Percentiles rank a stretch among this genome's conserved stretches.
phyloP scores from a whole-genome alignment of 495 filamentous ascomycete genomes.

The Penicillium turbatum region DNA sequence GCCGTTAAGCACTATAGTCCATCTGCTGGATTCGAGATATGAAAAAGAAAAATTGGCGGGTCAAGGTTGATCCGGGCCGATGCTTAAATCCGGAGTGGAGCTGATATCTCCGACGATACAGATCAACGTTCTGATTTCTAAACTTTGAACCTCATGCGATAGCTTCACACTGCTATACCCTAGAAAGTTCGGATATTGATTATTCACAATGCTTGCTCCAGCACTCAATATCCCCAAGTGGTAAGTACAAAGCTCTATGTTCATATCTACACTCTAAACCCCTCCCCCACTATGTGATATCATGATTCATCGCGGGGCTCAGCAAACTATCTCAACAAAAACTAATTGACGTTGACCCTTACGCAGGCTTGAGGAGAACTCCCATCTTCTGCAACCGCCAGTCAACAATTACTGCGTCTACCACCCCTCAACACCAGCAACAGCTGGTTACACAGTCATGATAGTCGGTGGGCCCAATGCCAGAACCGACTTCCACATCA shows the following conservation, averaged over 20 bases:
- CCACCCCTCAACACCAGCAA: slow-evolving; percentile 49
- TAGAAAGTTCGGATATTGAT: too few species aligned
- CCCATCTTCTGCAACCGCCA: slow-evolving; percentile 88
- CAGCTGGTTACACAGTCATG: slow-evolving; percentile 51
- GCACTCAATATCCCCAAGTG: slow-evolving; percentile 80
- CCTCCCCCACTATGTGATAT: slow-evolving; percentile 14
- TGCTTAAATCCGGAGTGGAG: slow-evolving; percentile 21
- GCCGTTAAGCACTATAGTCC: slow-evolving; percentile 3
- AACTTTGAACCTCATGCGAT: neutral
- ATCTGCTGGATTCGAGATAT: slow-evolving; percentile 1
- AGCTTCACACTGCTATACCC: too few species aligned
- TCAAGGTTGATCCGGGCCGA: slow-evolving; percentile 24
- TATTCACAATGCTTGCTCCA: slow-evolving; percentile 36
- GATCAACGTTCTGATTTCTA: slow-evolving; percentile 8
- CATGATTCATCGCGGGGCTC: slow-evolving; percentile 17
- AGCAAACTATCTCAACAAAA: neutral
- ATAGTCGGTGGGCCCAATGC: slow-evolving; percentile 97
- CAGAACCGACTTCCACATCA: slow-evolving; percentile 97
- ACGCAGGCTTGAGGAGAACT: slow-evolving; percentile 83
- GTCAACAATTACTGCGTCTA: slow-evolving; percentile 98
- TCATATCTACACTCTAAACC: neutral
- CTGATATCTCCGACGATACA: slow-evolving; percentile 24
- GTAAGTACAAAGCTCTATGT: slow-evolving; percentile 40
- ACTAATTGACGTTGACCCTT: neutral
- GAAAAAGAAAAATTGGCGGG: slow-evolving; percentile 36